A percentile compares a stretch with the other conserved stretches of the same genome.
phyloP scores from a whole-genome alignment of 768 basidiomycete species.

The Leccinum olivaceopallidum region DNA sequence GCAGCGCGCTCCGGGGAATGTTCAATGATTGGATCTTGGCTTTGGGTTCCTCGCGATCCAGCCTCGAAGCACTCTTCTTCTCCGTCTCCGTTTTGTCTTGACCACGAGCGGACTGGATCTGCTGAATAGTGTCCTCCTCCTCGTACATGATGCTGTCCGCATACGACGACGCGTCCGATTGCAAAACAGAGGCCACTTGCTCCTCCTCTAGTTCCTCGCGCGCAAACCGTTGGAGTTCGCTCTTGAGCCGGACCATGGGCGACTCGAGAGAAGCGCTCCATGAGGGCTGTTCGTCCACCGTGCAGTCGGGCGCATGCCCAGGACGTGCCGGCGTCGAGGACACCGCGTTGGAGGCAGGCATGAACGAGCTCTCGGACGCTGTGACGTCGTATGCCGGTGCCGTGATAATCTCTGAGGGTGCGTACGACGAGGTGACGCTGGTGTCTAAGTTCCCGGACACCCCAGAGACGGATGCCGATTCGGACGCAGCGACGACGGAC shows the following conservation, averaged over 20 bases:
- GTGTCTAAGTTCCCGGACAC: neutral
- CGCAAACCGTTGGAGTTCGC: constrained; percentile 58
- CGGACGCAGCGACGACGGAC: constrained; percentile 16
- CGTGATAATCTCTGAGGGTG: constrained; percentile 3
- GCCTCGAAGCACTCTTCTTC: constrained; percentile 41
- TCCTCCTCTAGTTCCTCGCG: constrained; percentile 23
- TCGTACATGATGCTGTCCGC: constrained; percentile 33
- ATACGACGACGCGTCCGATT: constrained; percentile 18
- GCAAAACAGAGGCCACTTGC: constrained; percentile 29
- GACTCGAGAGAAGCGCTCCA: constrained; percentile 78
- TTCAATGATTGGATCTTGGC: constrained; percentile 46
- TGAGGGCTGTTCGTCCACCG: constrained; percentile 52
- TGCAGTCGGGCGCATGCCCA: constrained; percentile 35
- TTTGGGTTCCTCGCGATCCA: constrained; percentile 52
- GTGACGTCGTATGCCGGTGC: constrained; percentile 38
- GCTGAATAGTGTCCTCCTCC: constrained; percentile 30
- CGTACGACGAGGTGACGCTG: constrained; percentile 13
- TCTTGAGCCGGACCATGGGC: constrained; percentile 66
- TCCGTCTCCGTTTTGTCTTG: constrained; percentile 42
- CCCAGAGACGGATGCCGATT: constrained; percentile 13
- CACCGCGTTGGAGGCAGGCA: constrained; percentile 61
- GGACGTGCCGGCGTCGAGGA: constrained; percentile 75
- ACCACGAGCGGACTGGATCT: constrained; percentile 29
- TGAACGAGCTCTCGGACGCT: constrained; percentile 70
- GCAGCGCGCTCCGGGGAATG: constrained; percentile 24